These are phyloP conservation scores for Aspergillus vadensis DNA, from an alignment of 2,329 filamentous ascomycete species.

Conservation along the genomic window DNA sequence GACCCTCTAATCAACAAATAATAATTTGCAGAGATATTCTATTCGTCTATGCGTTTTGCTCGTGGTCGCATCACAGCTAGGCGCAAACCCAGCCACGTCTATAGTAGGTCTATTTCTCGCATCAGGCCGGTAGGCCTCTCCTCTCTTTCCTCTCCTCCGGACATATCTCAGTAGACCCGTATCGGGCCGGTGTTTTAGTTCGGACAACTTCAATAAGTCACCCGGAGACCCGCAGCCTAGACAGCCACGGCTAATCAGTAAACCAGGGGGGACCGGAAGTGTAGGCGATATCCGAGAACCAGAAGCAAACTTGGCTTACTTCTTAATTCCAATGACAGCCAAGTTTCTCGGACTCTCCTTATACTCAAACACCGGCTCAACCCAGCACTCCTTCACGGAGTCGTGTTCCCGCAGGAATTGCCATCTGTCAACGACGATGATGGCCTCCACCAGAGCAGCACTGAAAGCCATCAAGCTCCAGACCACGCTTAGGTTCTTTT, in stretches of 20 bases:
- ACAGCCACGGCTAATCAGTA: neutral
- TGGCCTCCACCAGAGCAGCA: conserved; percentile 81
- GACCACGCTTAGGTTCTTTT: conserved; percentile 80
- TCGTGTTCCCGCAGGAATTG: conserved; percentile 80
- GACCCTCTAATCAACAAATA: too few species aligned
- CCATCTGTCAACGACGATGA: conserved; percentile 91
- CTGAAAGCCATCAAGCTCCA: conserved; percentile 98
- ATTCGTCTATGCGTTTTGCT: conserved; percentile 2
- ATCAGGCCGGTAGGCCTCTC: neutral
- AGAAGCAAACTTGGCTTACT: conserved; percentile 32
- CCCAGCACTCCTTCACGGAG: conserved; percentile 76
- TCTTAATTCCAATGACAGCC: conserved; percentile 89
- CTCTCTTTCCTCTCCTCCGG: too few species aligned
- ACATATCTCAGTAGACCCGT: neutral
- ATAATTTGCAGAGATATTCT: neutral
- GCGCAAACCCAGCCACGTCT: neutral
- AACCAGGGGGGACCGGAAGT: neutral
- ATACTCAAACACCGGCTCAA: conserved; percentile 92
- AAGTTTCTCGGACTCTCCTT: conserved; percentile 81
- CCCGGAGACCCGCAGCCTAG: neutral
- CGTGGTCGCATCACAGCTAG: conserved; percentile 8
- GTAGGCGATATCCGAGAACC: neutral
- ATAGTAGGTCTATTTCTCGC: neutral
- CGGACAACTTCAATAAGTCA: neutral
- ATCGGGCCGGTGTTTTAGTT: neutral